These are phyloP conservation scores for Tylopilus orsonianus DNA, from an alignment of 1,284 basidiomycete species.

Conservation along the genomic window DNA sequence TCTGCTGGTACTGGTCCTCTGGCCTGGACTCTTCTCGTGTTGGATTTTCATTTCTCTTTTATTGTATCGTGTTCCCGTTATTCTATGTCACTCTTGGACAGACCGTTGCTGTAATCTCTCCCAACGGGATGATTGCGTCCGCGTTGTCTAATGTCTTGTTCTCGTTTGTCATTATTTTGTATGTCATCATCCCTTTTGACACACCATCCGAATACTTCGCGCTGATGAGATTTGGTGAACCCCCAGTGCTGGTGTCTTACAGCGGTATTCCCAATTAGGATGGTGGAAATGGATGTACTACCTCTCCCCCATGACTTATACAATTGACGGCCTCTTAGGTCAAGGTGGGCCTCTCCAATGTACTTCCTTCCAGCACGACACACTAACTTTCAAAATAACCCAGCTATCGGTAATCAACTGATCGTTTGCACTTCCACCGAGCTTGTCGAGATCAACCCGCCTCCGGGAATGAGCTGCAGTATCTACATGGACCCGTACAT, in stretches of 20 bases:
- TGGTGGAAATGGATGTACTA: conserved; percentile 85
- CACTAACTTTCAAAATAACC: neutral
- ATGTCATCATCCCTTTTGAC: neutral
- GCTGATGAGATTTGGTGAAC: conserved; percentile 38
- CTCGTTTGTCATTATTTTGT: conserved; percentile 41
- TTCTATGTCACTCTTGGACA: conserved; percentile 55
- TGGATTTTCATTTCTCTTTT: conserved; percentile 54
- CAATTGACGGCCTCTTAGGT: conserved; percentile 8
- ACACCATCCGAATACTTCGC: neutral
- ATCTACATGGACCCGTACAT: conserved; percentile 58
- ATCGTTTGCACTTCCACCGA: conserved; percentile 60
- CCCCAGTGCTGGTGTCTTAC: conserved; percentile 61
- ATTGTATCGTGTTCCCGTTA: conserved; percentile 46
- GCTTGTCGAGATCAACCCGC: conserved; percentile 53
- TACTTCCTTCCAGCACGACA: neutral
- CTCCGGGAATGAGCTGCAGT: conserved; percentile 58
- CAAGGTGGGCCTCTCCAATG: conserved; percentile 1
- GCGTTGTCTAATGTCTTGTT: conserved; percentile 64
- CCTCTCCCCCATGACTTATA: conserved; percentile 12
- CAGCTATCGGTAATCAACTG: conserved; percentile 45
- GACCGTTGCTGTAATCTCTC: conserved; percentile 62
- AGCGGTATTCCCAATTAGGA: conserved; percentile 58
- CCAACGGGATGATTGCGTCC: conserved; percentile 60
- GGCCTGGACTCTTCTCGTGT: conserved; percentile 45
- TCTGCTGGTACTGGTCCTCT: conserved; percentile 70